phyloP scores from a whole-genome alignment of 768 basidiomycete genomes.

The Tulasnella sp. region DNA sequence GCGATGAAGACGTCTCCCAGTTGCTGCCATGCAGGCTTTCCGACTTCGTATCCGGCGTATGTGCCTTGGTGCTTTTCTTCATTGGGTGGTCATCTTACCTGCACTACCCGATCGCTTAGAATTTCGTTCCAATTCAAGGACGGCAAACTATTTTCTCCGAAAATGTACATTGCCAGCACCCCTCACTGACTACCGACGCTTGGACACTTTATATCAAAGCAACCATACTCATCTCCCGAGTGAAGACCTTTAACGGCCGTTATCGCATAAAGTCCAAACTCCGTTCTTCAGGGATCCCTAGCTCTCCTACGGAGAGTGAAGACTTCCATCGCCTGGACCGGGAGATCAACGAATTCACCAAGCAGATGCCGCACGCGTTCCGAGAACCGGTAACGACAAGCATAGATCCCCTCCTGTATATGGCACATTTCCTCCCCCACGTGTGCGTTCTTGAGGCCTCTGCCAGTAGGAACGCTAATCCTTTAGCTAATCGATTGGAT shows the following conservation, averaged over 20 bases:
- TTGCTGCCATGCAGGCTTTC: conserved; percentile 14
- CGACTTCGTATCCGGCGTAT: conserved; percentile 10
- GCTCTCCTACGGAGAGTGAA: neutral
- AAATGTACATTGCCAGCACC: conserved; percentile 62
- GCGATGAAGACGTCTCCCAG: conserved; percentile 28
- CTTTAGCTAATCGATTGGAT: neutral
- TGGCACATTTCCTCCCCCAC: neutral
- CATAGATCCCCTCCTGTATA: neutral
- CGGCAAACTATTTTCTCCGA: conserved; percentile 70
- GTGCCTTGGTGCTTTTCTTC: neutral
- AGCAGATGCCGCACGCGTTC: conserved; percentile 29
- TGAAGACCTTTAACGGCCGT: conserved; percentile 25
- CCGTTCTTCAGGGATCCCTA: neutral
- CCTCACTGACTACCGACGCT: conserved; percentile 65
- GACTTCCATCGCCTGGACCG: conserved; percentile 25
- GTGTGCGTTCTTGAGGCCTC: neutral
- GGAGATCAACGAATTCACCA: conserved; percentile 12
- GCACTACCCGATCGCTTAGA: neutral
- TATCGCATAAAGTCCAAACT: conserved; percentile 17
- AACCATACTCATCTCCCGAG: conserved; percentile 60
- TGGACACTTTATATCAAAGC: conserved; percentile 74
- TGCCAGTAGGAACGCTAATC: neutral
- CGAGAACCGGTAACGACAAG: neutral
- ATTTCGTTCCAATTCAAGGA: conserved; percentile 1
- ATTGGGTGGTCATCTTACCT: neutral